These are phyloP conservation scores for Pyrus hybrid DNA, from an alignment of 331 rosid species.

Conservation along the genomic window DNA sequence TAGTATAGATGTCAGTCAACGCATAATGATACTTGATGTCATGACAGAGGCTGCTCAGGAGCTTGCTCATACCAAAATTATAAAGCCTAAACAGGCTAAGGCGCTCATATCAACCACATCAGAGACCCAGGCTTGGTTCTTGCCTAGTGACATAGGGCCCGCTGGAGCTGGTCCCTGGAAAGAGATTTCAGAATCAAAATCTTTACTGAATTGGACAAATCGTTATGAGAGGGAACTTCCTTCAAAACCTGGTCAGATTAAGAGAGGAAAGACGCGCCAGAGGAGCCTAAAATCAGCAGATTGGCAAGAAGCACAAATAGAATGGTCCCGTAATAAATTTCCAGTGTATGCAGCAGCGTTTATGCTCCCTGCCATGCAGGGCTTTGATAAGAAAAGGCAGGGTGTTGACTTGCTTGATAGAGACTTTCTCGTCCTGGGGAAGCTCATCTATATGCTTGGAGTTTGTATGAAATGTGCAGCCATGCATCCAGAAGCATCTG, in stretches of 20 bases:
- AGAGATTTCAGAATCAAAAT: slow-evolving; percentile 60
- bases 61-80: slow-evolving; percentile 56
- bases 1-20: slow-evolving; percentile 79
- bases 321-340: slow-evolving; percentile 78
- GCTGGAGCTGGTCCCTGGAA: slow-evolving; percentile 85
- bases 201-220: slow-evolving; percentile 75
- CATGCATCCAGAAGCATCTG: slow-evolving; percentile 92
- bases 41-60: slow-evolving; percentile 96
- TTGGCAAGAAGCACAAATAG: slow-evolving; percentile 38
- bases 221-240: slow-evolving; percentile 84
- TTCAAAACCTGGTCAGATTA: slow-evolving; percentile 44
- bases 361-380: slow-evolving; percentile 97
- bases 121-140: slow-evolving; percentile 80
- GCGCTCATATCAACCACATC: slow-evolving; percentile 66
- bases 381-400: slow-evolving; percentile 84
- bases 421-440: slow-evolving; percentile 86
- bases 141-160: slow-evolving; percentile 69
- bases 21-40: slow-evolving; percentile 82
- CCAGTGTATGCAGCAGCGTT: slow-evolving; percentile 92
- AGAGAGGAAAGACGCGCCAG: slow-evolving; percentile 75
- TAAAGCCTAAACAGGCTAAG: slow-evolving; percentile 46
- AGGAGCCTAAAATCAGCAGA: slow-evolving; percentile 60
- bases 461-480: slow-evolving; percentile 86
- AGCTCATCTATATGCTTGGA: slow-evolving; percentile 84
- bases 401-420: slow-evolving; percentile 89